Base-by-base conservation (phyloP, 148 eudicot genomes). In the Rhododendron mucronatum region DNA sequence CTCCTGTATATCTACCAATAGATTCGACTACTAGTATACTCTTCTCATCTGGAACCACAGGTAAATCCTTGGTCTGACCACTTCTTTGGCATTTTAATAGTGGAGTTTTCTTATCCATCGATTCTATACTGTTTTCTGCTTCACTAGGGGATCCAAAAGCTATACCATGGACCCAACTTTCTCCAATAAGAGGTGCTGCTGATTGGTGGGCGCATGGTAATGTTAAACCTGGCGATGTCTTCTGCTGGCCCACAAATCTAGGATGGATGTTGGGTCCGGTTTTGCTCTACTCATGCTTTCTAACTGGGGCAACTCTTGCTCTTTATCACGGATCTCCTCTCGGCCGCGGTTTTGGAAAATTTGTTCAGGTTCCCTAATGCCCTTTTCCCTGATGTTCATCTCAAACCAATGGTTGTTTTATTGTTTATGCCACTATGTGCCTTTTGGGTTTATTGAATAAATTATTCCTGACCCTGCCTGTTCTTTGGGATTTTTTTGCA, bases 241-340 rank as follows among this genome's bases (percentile, higher is more conserved):
- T 89, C 82, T 97, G 99, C 86, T 97, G 98, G 98, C 99, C 99
- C 8, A 95, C 99, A 88, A 97, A 91, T 93, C 88, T 97, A 88
- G 99, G 99, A 75, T 97, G 99, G 99, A 93, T 97, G 89, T 91
- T 97, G 95, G 99, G 99, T 63, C 99, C 99, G 13, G 88, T 91
- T 80, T 35, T 95, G 82, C 90, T 97, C 78, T 97, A 92, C 85
- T 84, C 96, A 23, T 91, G 96, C 84, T 97, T 97, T 88, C 89
- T 95, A 65, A 82, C 71, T 81, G 98, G 99, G 85, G 94, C 95
- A 82, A 92, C 96, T 77, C 92, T 97, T 21, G 99, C 98, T 87
- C 98, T 97, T 28, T 97, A 97, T 88, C 92, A 97, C 61, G 99
- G 99, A 86, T 97, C 99, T 75, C 99, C 99, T 81, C 93, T 97